Evolutionary conservation across 768 basidiomycete genomes (phyloP).

Genomic region (Xerocomellus chrysenteron): DNA sequence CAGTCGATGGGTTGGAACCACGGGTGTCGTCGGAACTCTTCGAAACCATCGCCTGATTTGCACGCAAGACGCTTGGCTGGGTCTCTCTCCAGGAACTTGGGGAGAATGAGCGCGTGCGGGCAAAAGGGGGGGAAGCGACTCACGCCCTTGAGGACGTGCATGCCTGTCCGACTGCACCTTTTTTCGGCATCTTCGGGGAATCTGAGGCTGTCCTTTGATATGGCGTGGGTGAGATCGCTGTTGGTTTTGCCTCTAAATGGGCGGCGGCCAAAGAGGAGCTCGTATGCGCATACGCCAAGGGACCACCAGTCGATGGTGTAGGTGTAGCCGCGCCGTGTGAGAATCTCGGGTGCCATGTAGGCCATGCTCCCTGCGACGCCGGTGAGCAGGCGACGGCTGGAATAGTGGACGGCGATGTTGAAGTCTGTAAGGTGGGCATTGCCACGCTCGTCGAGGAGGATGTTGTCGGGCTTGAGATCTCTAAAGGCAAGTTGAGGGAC

Average conservation of each 20-base stretch:
- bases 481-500: conserved; percentile 38
- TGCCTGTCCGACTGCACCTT: conserved; percentile 72
- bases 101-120: conserved; percentile 11
- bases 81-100: conserved; percentile 86
- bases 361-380: conserved; percentile 99
- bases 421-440: conserved; percentile 98
- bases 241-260: conserved; percentile 95
- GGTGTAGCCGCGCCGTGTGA: conserved; percentile 91
- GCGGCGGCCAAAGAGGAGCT: conserved; percentile 86
- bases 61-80: conserved; percentile 78
- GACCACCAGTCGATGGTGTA: conserved; percentile 98
- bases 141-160: conserved; percentile 80
- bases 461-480: conserved; percentile 97
- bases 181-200: conserved; percentile 90
- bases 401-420: conserved; percentile 97
- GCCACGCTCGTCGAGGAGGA: conserved; percentile 91
- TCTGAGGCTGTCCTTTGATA: conserved; percentile 79
- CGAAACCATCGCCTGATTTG: conserved; percentile 76
- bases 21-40: conserved; percentile 72
- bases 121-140: conserved; percentile 31
- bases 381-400: conserved; percentile 77
- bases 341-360: conserved; percentile 94
- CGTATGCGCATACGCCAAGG: conserved; percentile 89
- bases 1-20: conserved; percentile 94
- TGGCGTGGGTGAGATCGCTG: conserved; percentile 87